Conservation (phyloP, 306 rosid genomes). For the Calophaca sinica region DNA sequence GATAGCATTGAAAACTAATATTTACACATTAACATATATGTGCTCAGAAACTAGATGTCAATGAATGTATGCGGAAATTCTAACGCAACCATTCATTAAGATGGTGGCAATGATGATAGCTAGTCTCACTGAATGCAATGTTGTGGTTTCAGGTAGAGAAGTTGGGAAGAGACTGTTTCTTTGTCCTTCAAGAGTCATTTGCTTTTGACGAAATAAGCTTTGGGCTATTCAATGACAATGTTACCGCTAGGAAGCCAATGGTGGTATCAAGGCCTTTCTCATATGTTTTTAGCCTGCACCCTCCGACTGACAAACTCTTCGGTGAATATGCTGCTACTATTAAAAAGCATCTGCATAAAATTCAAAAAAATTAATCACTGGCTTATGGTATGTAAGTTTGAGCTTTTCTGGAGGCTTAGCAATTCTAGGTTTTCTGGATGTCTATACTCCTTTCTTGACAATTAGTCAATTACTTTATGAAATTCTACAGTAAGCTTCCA, state of each 20-base stretch:
- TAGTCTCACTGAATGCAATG: constrained; percentile 28
- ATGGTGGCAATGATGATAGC: background rate
- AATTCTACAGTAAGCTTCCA: constrained; percentile 2
- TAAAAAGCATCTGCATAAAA: constrained; percentile 38
- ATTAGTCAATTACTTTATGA: background rate
- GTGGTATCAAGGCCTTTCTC: constrained; percentile 65
- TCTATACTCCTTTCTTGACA: constrained; percentile 1
- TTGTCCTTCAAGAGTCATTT: constrained; percentile 71
- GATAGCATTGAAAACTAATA: background rate
- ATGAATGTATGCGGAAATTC: constrained; percentile 1
- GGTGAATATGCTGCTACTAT: constrained; percentile 55
- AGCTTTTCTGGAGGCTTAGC: background rate
- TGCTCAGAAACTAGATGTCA: constrained; percentile 20
- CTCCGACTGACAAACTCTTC: constrained; percentile 54
- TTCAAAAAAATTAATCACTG: constrained; percentile 27
- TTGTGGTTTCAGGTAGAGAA: constrained; percentile 75
- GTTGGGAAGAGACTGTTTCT: constrained; percentile 75
- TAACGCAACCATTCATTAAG: constrained; percentile 5
- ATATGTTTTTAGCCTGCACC: constrained; percentile 64
- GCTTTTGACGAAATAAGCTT: constrained; percentile 72
- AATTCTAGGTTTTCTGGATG: background rate
- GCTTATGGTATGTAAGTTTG: background rate
- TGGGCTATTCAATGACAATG: constrained; percentile 62
- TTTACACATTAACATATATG: background rate
- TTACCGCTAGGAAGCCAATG: constrained; percentile 58